Evolutionary conservation across 768 basidiomycete species (phyloP), one percentile per base, ranked within the genome.

Genomic region (Gloeophyllum trabeum): DNA sequence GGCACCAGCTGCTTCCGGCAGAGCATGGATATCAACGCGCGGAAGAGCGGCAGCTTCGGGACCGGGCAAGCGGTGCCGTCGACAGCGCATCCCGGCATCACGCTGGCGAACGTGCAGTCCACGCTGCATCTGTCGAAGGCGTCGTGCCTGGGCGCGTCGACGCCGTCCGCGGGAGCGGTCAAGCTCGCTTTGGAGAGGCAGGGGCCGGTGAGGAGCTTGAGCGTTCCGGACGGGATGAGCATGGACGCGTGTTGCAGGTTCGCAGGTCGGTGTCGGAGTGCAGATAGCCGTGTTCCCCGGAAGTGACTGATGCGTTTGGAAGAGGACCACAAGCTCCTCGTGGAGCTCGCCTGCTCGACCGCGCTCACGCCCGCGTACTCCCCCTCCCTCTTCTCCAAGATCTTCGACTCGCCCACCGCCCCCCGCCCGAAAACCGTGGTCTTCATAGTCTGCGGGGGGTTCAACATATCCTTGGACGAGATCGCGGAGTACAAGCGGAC

Each of bases 261-360:
- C 50, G 73, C 77, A 48, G 70, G 84, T 85, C 51, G 48, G 71
- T 23, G n/a, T 10, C 28, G 28, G 28, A 10, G 28, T 32, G 28
- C 16, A n/a, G n/a, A n/a, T 32, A 32, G 16, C 28, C 28, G 28
- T 32, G 16, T 16, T 16, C 16, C 16, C 28, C 28, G 18, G n/a
- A 18, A 10, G 42, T 38, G 25, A 16, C 3, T 24, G 19, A 34
- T 12, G 18, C 26, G 19, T 6, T 24, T 21, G 43, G 37, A 48
- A 83, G 85, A 82, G 47, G 81, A 85, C 45, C 84, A 88, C 53
- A 84, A 83, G 56, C 62, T 78, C 43, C 63, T 87, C 20, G 74
- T 82, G 6, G 84, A 89, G 50, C 64, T 88, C 19, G 79, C 86
- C 1, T 86, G 84, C 48, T 67, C 82, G 4, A 76, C 80, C 5